Percentiles rank a stretch among this genome's conserved stretches.
phyloP scores from a whole-genome alignment of 305 asterid genomes.

The Withania somnifera region DNA sequence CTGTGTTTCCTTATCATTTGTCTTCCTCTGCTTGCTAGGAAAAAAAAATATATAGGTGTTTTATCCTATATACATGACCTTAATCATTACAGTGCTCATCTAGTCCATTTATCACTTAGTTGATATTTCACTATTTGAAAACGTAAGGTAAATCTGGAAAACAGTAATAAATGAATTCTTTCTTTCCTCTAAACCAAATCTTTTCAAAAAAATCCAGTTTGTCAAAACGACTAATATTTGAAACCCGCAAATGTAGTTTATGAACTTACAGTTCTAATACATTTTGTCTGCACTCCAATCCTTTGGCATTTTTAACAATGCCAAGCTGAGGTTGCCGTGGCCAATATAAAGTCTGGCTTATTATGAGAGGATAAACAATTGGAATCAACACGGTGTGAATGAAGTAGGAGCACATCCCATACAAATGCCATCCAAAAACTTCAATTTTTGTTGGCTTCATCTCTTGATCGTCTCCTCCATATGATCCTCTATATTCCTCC shows the following conservation, averaged over 20 bases:
- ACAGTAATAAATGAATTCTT: neutral
- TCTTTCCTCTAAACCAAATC: neutral
- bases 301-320: conserved; percentile 2
- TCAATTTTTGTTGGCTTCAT: conserved; percentile 50
- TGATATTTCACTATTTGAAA: neutral
- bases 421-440: conserved; percentile 56
- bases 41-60: neutral
- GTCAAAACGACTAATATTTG: neutral
- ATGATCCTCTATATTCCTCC: conserved; percentile 6
- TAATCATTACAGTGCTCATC: neutral
- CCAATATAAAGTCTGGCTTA: conserved; percentile 55
- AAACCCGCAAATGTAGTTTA: neutral
- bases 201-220: neutral
- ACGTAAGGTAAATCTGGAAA: neutral
- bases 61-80: neutral
- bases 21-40: neutral
- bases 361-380: conserved; percentile 60
- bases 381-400: conserved; percentile 71
- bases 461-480: conserved; percentile 31
- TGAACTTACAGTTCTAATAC: conserved; percentile 48
- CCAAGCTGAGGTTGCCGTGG: conserved; percentile 38
- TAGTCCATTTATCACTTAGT: neutral
- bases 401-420: conserved; percentile 72
- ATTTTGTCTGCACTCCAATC: conserved; percentile 32
- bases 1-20: neutral